Conservation (phyloP, 2,329 filamentous ascomycete genomes). For the Aspergillus sp. region DNA sequence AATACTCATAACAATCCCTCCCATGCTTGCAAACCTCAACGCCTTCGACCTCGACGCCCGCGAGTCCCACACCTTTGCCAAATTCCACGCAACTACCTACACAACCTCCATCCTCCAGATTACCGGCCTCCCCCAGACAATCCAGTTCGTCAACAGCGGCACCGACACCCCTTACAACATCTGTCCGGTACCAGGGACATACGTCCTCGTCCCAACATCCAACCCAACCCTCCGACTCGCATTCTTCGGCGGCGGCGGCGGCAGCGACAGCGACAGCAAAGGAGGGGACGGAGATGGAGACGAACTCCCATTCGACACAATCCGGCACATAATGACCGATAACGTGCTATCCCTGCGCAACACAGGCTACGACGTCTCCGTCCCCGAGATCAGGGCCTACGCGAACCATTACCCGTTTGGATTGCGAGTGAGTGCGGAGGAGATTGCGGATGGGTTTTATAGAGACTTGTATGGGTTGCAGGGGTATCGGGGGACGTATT, state of each 20-base stretch:
- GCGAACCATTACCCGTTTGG: conserved; percentile 28
- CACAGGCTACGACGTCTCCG: background rate
- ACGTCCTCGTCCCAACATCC: background rate
- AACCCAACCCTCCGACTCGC: no score
- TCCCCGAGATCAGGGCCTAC: conserved; percentile 17
- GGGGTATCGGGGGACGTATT: conserved; percentile 39
- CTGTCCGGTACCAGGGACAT: conserved; percentile 8
- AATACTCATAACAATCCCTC: conserved; percentile 40
- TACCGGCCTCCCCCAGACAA: conserved; percentile 20
- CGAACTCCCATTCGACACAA: background rate
- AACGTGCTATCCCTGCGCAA: conserved; percentile 5
- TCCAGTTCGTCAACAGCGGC: conserved; percentile 9
- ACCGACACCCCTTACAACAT: conserved; percentile 10
- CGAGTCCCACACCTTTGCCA: conserved; percentile 35
- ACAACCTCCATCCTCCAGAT: conserved; percentile 34
- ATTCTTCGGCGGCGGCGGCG: background rate
- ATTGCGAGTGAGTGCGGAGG: conserved; percentile 28
- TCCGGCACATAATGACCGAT: conserved; percentile 7
- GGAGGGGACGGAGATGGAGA: no score
- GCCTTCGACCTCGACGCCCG: conserved; percentile 31
- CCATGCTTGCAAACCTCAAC: conserved; percentile 31
- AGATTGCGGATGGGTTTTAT: conserved; percentile 38
- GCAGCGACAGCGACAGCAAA: background rate
- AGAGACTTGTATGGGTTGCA: conserved; percentile 39
- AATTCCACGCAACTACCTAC: conserved; percentile 25